These are phyloP conservation scores for Paramecium sonneborni DNA, from an alignment of 73 alveolate genomes.

Conservation along the genomic window DNA sequence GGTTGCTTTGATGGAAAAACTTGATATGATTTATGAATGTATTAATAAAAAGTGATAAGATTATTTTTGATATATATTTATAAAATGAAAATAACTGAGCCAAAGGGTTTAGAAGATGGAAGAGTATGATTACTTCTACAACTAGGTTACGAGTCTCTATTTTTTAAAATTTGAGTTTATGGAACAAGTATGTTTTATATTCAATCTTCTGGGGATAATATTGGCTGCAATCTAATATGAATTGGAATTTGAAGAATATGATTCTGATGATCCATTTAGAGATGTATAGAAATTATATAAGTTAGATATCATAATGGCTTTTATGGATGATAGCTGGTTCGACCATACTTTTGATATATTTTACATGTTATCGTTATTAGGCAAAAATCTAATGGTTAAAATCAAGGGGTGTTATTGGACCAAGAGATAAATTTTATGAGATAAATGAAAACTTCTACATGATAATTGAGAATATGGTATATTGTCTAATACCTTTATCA, in stretches of 20 bases:
- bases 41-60: background rate
- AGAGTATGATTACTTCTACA: background rate
- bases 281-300: background rate
- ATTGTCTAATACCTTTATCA: conserved; percentile 75
- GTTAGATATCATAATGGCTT: background rate
- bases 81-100: background rate
- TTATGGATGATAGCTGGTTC: conserved; percentile 19
- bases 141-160: background rate
- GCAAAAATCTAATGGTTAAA: conserved; percentile 69
- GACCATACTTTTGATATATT: background rate
- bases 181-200: conserved; percentile 6
- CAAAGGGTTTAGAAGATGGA: background rate
- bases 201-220: background rate
- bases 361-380: conserved; percentile 68
- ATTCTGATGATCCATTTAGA: background rate
- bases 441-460: conserved; percentile 56
- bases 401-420: conserved; percentile 67
- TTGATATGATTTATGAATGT: background rate
- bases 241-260: conserved; percentile 24
- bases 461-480: conserved; percentile 60
- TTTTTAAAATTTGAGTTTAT: background rate
- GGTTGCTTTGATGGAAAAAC: background rate
- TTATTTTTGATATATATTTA: background rate
- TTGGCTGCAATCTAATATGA: background rate
- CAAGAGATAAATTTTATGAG: conserved; percentile 67